Conservation (phyloP, 495 filamentous ascomycete species). For the Entonaema liquescens region DNA sequence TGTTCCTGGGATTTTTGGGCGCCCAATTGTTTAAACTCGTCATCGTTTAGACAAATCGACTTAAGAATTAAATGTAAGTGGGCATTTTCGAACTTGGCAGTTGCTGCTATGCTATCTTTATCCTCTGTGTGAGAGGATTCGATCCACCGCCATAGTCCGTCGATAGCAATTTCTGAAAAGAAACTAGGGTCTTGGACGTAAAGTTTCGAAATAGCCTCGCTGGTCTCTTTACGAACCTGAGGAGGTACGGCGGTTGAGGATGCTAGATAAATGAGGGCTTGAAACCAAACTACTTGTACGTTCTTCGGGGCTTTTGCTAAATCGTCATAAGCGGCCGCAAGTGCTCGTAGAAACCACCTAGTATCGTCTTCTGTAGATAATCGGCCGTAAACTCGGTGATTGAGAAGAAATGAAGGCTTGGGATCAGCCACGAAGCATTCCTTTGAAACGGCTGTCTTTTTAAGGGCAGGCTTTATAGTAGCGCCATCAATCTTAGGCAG, state of each 20-base stretch:
- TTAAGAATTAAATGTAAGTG: constrained; percentile 71
- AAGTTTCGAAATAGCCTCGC: constrained; percentile 63
- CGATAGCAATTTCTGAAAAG: constrained; percentile 68
- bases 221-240: constrained; percentile 66
- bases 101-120: constrained; percentile 77
- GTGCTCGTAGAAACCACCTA: constrained; percentile 75
- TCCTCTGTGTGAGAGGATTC: constrained; percentile 68
- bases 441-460: constrained; percentile 67
- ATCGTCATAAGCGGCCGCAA: constrained; percentile 66
- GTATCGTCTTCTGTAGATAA: constrained; percentile 75
- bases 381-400: constrained; percentile 83
- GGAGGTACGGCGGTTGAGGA: constrained; percentile 66
- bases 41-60: constrained; percentile 69
- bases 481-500: constrained; percentile 53
- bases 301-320: constrained; percentile 41
- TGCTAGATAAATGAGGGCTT: constrained; percentile 82
- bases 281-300: constrained; percentile 72
- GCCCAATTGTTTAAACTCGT: constrained; percentile 50
- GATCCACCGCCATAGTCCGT: constrained; percentile 86
- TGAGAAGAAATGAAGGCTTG: constrained; percentile 87
- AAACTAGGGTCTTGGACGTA: constrained; percentile 63
- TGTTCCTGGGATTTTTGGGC: constrained; percentile 50
- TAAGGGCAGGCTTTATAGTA: constrained; percentile 55
- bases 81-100: constrained; percentile 70
- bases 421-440: constrained; percentile 70